Percentiles rank a stretch among this genome's conserved stretches.
Conservation (phyloP, 179 eudicot genomes). For the Carnegiea gigantea region DNA sequence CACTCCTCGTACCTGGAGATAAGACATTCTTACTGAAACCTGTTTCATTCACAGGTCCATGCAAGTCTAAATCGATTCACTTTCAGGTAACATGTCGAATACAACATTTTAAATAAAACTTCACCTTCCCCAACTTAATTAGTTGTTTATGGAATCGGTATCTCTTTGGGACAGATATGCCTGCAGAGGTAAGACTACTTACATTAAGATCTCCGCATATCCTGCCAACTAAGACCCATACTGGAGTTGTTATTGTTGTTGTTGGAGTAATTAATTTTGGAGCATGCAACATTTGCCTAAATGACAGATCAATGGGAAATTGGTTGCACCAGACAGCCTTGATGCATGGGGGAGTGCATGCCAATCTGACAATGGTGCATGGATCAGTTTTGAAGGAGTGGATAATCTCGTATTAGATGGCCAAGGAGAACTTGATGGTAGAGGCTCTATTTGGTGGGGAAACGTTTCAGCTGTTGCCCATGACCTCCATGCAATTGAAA, state of each 20-base stretch:
- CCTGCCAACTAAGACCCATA: neutral
- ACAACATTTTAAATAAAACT: neutral
- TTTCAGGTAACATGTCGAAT: constrained; percentile 1
- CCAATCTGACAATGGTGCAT: neutral
- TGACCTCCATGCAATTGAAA: neutral
- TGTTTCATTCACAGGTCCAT: constrained; percentile 18
- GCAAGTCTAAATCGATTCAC: constrained; percentile 16
- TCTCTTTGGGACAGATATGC: too few species aligned
- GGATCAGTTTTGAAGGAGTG: constrained; percentile 13
- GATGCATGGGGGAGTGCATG: constrained; percentile 20
- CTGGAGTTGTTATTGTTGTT: too few species aligned
- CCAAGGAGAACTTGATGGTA: constrained; percentile 22
- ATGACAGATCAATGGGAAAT: constrained; percentile 21
- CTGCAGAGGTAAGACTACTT: too few species aligned
- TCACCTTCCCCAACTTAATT: too few species aligned
- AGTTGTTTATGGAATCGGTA: too few species aligned
- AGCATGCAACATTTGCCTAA: neutral
- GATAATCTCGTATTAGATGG: constrained; percentile 26
- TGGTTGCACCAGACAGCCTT: constrained; percentile 22
- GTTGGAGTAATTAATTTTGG: neutral
- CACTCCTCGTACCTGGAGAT: constrained; percentile 13
- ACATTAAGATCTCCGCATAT: too few species aligned
- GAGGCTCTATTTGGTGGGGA: constrained; percentile 33
- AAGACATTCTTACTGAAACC: constrained; percentile 21
- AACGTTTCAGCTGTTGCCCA: neutral